Evolutionary conservation across 2,329 filamentous ascomycete species (phyloP).

Genomic region (Xylariaceae sp.): DNA sequence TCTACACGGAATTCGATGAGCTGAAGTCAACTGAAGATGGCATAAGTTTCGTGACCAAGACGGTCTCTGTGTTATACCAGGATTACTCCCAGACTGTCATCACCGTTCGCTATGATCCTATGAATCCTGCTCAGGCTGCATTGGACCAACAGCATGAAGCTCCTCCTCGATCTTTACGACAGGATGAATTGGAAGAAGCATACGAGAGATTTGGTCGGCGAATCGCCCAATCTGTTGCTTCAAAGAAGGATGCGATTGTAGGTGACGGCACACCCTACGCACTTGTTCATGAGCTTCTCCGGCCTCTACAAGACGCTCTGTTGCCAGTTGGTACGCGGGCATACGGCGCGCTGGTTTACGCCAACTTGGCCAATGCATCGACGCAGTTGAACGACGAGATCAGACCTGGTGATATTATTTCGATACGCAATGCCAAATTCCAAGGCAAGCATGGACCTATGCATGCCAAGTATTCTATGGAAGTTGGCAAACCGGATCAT

Average conservation of each 20-base stretch:
- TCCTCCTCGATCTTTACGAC: constrained; percentile 74
- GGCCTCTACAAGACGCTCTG: constrained; percentile 67
- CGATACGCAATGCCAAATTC: constrained; percentile 87
- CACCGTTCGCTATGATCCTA: constrained; percentile 70
- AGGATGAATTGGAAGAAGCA: constrained; percentile 87
- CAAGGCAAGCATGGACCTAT: constrained; percentile 92
- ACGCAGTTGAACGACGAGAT: constrained; percentile 91
- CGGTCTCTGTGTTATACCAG: constrained; percentile 82
- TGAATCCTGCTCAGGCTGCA: constrained; percentile 64
- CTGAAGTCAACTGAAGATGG: constrained; percentile 63
- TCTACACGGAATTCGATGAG: constrained; percentile 79
- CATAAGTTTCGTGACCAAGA: constrained; percentile 67
- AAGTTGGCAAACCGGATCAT: constrained; percentile 85
- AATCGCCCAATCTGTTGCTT: constrained; percentile 64
- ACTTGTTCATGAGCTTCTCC: constrained; percentile 74
- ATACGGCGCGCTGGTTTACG: constrained; percentile 88
- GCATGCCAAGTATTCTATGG: constrained; percentile 86
- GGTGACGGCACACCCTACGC: constrained; percentile 77
- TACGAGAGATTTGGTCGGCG: constrained; percentile 76
- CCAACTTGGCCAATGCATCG: constrained; percentile 90
- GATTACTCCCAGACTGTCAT: constrained; percentile 96
- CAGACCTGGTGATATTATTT: constrained; percentile 84
- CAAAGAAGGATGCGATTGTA: constrained; percentile 73
- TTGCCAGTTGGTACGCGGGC: constrained; percentile 79
- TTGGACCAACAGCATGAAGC: constrained; percentile 83